Evolutionary conservation across 768 basidiomycete species (phyloP).

Genomic region (Tulasnella sp.): DNA sequence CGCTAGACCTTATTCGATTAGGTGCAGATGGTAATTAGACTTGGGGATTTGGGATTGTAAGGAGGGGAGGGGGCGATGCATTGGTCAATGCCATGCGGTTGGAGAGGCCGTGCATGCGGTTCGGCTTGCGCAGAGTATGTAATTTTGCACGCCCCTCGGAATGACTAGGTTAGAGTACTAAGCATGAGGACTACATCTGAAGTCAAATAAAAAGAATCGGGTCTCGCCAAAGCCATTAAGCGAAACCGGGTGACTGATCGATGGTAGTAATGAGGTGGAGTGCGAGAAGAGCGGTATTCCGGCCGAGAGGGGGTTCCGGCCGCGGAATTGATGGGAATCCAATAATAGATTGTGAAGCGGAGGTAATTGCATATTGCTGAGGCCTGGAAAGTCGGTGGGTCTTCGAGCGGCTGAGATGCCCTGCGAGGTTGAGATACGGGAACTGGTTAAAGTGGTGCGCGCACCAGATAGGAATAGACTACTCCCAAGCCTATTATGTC

Average conservation of each 20-base stretch:
- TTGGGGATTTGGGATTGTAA: background rate
- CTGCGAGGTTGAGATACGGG: background rate
- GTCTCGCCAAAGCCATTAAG: background rate
- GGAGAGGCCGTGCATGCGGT: background rate
- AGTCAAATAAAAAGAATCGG: background rate
- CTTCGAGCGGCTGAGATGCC: background rate
- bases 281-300: background rate
- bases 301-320: background rate
- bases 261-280: background rate
- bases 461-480: background rate
- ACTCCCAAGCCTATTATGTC: background rate
- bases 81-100: background rate
- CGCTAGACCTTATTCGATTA: slow-evolving; percentile 3
- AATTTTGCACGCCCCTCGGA: background rate
- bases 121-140: background rate
- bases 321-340: background rate
- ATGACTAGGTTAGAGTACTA: slow-evolving; percentile 11
- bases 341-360: background rate
- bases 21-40: background rate
- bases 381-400: background rate
- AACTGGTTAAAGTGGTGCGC: background rate
- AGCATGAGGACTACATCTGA: background rate
- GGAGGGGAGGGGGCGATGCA: background rate
- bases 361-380: background rate
- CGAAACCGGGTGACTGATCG: background rate